Conservation (phyloP, 768 basidiomycete species). For the Gelatoporia subvermispora region DNA sequence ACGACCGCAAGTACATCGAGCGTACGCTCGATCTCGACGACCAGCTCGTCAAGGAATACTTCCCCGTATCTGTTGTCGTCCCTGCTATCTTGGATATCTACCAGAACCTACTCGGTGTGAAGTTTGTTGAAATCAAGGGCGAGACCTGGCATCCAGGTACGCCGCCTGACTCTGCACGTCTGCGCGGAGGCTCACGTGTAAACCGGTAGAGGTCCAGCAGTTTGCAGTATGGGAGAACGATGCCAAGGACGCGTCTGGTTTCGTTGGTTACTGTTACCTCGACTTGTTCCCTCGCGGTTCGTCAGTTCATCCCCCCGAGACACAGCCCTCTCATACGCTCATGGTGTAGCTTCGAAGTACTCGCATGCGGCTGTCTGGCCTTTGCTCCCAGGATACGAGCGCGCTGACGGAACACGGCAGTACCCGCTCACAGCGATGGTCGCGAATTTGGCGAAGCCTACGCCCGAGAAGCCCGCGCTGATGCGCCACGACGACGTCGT, state of each 20-base stretch:
- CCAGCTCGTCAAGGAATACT: conserved; percentile 79
- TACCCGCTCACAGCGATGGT: conserved; percentile 86
- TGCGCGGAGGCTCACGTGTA: not conserved
- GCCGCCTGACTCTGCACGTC: conserved; percentile 7
- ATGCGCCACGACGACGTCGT: conserved; percentile 88
- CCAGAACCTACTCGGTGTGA: conserved; percentile 74
- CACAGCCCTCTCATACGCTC: not conserved
- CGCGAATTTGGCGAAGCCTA: conserved; percentile 84
- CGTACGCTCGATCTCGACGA: conserved; percentile 68
- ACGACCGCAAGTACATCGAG: conserved; percentile 63
- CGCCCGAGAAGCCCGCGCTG: conserved; percentile 72
- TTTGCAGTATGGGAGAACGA: conserved; percentile 83
- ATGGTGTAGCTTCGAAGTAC: conserved; percentile 64
- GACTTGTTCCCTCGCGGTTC: conserved; percentile 82
- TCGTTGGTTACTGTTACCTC: conserved; percentile 83
- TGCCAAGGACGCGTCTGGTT: conserved; percentile 63
- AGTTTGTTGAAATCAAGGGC: conserved; percentile 51
- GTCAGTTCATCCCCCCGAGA: conserved; percentile 1
- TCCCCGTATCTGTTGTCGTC: conserved; percentile 81
- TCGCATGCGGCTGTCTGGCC: conserved; percentile 86
- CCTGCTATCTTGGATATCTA: conserved; percentile 81
- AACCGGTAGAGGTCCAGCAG: conserved; percentile 70
- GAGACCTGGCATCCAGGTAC: conserved; percentile 79
- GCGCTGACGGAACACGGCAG: conserved; percentile 49
- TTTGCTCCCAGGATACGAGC: conserved; percentile 61